phyloP scores from a whole-genome alignment of 2,329 filamentous ascomycete species.

The Calycina marina region DNA sequence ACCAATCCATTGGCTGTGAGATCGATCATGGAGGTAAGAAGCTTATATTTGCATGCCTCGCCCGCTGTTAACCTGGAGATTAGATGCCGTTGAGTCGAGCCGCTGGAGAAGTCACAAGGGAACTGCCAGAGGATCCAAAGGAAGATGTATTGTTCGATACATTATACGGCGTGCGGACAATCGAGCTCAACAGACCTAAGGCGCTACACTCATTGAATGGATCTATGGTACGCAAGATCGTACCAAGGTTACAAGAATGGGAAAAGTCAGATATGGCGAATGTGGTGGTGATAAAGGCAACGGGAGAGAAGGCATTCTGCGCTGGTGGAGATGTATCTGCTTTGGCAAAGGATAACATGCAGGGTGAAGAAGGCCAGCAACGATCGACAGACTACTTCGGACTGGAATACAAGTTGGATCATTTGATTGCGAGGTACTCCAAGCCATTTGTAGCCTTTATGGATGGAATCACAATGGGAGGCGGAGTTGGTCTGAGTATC shows the following conservation, averaged over 20 bases:
- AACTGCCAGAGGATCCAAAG: conserved; percentile 47
- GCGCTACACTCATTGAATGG: conserved; percentile 88
- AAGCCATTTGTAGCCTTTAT: conserved; percentile 94
- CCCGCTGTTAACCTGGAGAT: too few relatives aligned
- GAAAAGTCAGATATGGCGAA: conserved; percentile 89
- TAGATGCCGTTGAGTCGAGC: too few relatives aligned
- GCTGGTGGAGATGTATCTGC: conserved; percentile 81
- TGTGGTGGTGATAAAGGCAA: conserved; percentile 81
- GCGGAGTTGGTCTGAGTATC: conserved; percentile 83
- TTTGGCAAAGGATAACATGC: conserved; percentile 59
- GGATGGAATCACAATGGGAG: conserved; percentile 98
- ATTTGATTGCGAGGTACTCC: conserved; percentile 81
- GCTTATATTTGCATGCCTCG: too few relatives aligned
- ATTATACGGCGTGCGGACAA: conserved; percentile 75
- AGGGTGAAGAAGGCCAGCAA: conserved; percentile 54
- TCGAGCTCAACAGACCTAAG: conserved; percentile 84
- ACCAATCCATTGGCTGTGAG: conserved; percentile 43
- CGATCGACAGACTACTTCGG: conserved; percentile 76
- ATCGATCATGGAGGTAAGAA: too few relatives aligned
- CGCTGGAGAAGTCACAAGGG: conserved; percentile 16
- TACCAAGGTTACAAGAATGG: conserved; percentile 83
- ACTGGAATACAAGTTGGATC: conserved; percentile 91
- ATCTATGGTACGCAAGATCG: conserved; percentile 92
- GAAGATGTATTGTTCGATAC: conserved; percentile 90
- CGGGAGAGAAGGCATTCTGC: conserved; percentile 74